Evolutionary conservation across 495 filamentous ascomycete species (phyloP).

Genomic region (Penicillium verhagenii): DNA sequence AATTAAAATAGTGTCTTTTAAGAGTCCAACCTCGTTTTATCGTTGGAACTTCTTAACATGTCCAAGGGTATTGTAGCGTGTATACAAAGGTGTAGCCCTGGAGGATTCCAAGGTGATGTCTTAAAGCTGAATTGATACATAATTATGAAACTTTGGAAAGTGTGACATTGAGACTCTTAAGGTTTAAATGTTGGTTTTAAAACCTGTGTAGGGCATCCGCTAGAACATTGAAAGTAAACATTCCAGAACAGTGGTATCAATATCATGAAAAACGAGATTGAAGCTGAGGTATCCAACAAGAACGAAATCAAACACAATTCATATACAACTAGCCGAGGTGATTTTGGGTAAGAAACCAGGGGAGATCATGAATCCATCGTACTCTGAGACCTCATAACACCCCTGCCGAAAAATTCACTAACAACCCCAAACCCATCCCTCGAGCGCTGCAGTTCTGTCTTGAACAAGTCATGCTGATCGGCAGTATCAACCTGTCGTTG

Average conservation of each 20-base stretch:
- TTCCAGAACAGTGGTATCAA: background rate
- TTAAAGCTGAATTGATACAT: too few relatives aligned
- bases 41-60: too few relatives aligned
- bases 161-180: background rate
- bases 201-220: too few relatives aligned
- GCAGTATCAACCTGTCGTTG: conserved; percentile 84
- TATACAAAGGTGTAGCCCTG: too few relatives aligned
- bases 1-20: too few relatives aligned
- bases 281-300: background rate
- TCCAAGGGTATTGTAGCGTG: too few relatives aligned
- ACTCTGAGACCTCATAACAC: conserved; percentile 68
- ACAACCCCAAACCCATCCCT: conserved; percentile 84
- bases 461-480: conserved; percentile 87
- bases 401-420: conserved; percentile 90
- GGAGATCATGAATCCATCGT: conserved; percentile 35
- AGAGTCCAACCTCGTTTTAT: too few relatives aligned
- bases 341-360: background rate
- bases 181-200: background rate
- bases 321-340: background rate
- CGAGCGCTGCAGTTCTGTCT: conserved; percentile 72
- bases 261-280: background rate
- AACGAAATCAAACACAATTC: background rate
- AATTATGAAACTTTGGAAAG: too few relatives aligned
- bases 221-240: background rate
- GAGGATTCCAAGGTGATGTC: too few relatives aligned